Base-by-base conservation (phyloP, 441 rosid species). In the Populus hybrid region DNA sequence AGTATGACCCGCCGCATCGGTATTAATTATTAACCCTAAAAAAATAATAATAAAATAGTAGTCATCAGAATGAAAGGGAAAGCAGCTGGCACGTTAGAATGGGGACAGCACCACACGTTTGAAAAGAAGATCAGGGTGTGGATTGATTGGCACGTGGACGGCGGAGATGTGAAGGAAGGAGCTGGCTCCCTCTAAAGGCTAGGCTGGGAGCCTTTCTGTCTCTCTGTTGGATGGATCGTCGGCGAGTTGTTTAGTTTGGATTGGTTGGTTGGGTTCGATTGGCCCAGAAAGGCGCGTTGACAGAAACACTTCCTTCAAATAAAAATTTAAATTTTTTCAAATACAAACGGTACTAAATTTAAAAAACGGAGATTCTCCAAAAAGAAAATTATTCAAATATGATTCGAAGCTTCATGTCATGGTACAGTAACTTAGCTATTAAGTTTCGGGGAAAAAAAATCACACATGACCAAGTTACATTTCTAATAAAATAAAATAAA, bases 41-140 rank as follows among this genome's bases (percentile, higher is more conserved):
- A 50, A 5, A 10, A 50, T 10, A 10, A 18, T 18, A 50, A 30
- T 30, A 30, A 30, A 63, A 63, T n/a, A n/a, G 32, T 40, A 40
- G 6, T 36, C 10, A 23, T 26, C 24, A 14, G 9, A 26, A 75
- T 5, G 36, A 40, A 26, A 28, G 18, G 59, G 61, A 57, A 74
- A 21, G 73, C 32, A 38, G 83, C 75, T 74, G 80, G 72, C 76
- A 71, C 65, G 70, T 12, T 30, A 12, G 14, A 59, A 18, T 3
- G 19, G 12, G 68, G 35, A 81, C 50, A 12, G 50, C 67, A 18
- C 1, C 74, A 77, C 75, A 77, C 30, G 76, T 40, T 38, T 73
- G 63, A 24, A 61, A 23, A 19, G 10, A 74, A 57, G 38, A 53
- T 9, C 42, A 12, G 7, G n/a, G 6, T 14, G 19, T 5, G 2